A percentile compares a stretch with the other conserved stretches of the same genome.
phyloP scores from a whole-genome alignment of 2,329 filamentous ascomycete species.

The Talaromyces marneffei region DNA sequence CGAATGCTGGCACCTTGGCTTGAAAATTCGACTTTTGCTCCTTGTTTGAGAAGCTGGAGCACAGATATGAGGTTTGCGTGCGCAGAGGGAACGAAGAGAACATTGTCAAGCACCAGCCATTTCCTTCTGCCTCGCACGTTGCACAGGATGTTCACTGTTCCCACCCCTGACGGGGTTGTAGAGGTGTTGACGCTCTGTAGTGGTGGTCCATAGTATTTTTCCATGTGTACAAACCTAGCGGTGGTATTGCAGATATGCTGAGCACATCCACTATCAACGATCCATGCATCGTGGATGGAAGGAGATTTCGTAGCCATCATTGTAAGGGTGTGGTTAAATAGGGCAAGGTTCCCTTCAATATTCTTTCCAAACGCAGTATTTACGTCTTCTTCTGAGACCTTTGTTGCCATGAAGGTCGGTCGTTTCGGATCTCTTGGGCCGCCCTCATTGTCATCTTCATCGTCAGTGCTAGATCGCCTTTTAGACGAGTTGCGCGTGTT shows the following conservation, averaged over 20 bases:
- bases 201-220: neutral
- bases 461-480: neutral
- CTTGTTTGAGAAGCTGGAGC: neutral
- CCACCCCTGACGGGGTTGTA: neutral
- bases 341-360: neutral
- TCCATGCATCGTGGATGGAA: neutral
- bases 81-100: neutral
- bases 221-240: neutral
- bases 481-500: neutral
- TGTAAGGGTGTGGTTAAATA: neutral
- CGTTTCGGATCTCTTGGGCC: neutral
- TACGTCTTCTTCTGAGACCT: neutral
- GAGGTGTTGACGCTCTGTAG: neutral
- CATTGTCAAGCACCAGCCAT: neutral
- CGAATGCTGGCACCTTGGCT: neutral
- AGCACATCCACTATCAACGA: neutral
- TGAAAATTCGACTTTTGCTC: neutral
- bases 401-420: neutral
- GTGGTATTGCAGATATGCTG: neutral
- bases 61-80: neutral
- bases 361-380: neutral
- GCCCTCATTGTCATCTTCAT: neutral
- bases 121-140: neutral
- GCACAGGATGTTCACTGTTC: neutral
- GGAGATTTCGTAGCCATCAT: neutral